Conservation (phyloP, 179 eudicot species). For the Carnegiea gigantea region DNA sequence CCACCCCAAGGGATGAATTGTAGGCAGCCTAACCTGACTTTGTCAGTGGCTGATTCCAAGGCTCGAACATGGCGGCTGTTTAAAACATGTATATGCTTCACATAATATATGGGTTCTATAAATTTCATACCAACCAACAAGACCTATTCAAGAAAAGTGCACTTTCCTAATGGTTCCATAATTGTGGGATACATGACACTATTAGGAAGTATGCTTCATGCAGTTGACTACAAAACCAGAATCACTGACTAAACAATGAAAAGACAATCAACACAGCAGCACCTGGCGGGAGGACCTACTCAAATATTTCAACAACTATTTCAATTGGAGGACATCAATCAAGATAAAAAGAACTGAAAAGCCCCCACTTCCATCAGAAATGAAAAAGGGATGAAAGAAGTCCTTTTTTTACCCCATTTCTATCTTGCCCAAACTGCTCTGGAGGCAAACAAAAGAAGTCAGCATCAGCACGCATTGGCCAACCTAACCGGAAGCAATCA, state of each 20-base stretch:
- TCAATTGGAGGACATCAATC: background rate
- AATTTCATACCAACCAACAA: background rate
- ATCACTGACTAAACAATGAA: background rate
- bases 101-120: background rate
- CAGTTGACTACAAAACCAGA: background rate
- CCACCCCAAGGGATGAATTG: too few species aligned
- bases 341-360: background rate
- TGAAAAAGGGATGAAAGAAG: background rate
- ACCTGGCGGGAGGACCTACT: background rate
- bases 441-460: conserved; percentile 68
- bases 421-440: conserved; percentile 38
- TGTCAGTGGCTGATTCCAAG: too few species aligned
- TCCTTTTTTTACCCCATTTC: conserved; percentile 50
- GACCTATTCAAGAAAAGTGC: background rate
- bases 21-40: too few species aligned
- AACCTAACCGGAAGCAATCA: conserved; percentile 88
- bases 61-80: too few species aligned
- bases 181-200: background rate
- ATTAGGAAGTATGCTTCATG: background rate
- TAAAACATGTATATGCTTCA: too few species aligned
- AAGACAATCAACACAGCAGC: background rate
- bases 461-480: conserved; percentile 97
- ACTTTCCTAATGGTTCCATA: background rate
- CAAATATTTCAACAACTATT: background rate
- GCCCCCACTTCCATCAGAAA: background rate